Conservation (phyloP, 1,284 basidiomycete genomes). For the Ceratobasidium sp. region DNA sequence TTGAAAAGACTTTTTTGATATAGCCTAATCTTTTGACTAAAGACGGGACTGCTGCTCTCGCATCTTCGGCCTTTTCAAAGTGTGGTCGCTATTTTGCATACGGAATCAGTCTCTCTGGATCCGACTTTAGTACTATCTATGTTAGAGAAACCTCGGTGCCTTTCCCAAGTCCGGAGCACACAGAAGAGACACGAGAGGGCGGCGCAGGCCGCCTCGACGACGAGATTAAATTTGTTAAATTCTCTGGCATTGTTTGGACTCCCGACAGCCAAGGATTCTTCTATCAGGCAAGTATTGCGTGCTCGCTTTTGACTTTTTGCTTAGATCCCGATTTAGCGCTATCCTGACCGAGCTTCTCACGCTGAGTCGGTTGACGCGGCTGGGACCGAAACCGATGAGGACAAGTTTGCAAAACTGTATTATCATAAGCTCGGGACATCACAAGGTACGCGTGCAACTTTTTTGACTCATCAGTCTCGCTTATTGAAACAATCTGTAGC, state of each 20-base stretch:
- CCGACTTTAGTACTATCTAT: conserved; percentile 79
- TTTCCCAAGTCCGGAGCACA: conserved; percentile 39
- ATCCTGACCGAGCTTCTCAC: conserved; percentile 67
- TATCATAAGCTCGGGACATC: conserved; percentile 78
- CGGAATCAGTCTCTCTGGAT: conserved; percentile 75
- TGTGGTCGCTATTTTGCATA: conserved; percentile 81
- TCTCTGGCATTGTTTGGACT: conserved; percentile 78
- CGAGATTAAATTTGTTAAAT: conserved; percentile 71
- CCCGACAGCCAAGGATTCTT: conserved; percentile 84
- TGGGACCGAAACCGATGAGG: conserved; percentile 73
- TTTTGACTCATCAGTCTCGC: conserved; percentile 3
- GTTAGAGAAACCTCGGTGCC: conserved; percentile 74
- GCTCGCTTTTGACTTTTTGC: conserved; percentile 41
- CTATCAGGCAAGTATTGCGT: conserved; percentile 72
- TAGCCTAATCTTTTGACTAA: conserved; percentile 77
- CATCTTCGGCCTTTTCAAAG: conserved; percentile 71
- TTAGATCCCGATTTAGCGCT: conserved; percentile 62
- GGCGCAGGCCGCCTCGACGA: not conserved
- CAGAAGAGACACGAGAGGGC: conserved; percentile 51
- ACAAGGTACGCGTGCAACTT: conserved; percentile 66
- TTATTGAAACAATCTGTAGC: conserved; percentile 58
- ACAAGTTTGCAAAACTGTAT: conserved; percentile 78
- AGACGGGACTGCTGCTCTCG: conserved; percentile 79
- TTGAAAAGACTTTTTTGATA: not conserved
- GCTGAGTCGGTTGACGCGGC: conserved; percentile 64